These are phyloP conservation scores for Rostrohypoxylon terebratum DNA, from an alignment of 495 filamentous ascomycete genomes.

Conservation along the genomic window DNA sequence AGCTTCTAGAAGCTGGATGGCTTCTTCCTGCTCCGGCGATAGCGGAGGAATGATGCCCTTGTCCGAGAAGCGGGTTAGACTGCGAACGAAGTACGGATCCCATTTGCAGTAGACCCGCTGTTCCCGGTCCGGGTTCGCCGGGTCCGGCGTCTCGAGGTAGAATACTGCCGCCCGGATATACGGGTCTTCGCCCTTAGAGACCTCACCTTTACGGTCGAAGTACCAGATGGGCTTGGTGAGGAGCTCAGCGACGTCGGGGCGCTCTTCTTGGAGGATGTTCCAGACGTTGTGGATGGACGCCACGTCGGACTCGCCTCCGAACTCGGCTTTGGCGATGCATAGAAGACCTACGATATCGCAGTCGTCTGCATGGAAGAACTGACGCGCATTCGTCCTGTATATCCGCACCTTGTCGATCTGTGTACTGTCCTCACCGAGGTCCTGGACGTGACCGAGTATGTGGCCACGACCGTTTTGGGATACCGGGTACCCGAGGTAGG, in stretches of 20 bases:
- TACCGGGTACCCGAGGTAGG: conserved; percentile 85
- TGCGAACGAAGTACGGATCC: conserved; percentile 83
- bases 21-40: conserved; percentile 70
- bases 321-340: conserved; percentile 80
- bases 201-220: conserved; percentile 94
- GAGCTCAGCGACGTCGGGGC: conserved; percentile 81
- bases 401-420: conserved; percentile 87
- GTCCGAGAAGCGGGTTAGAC: conserved; percentile 73
- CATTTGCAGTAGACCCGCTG: conserved; percentile 69
- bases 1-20: conserved; percentile 72
- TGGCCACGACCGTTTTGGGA: conserved; percentile 90
- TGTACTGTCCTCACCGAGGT: conserved; percentile 83
- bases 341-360: conserved; percentile 86
- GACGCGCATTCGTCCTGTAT: conserved; percentile 87
- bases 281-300: conserved; percentile 84
- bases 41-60: conserved; percentile 74
- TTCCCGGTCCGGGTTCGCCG: conserved; percentile 45
- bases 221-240: conserved; percentile 87
- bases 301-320: conserved; percentile 88
- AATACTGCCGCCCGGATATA: conserved; percentile 80
- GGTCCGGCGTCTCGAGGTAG: conserved; percentile 70
- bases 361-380: conserved; percentile 84
- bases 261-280: conserved; percentile 78
- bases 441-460: conserved; percentile 90
- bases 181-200: conserved; percentile 75